Percentiles rank a stretch among this genome's conserved stretches.
phyloP scores from a whole-genome alignment of 192 early-diverging fungal genomes.

The Gryganskiella cystojenkinii region DNA sequence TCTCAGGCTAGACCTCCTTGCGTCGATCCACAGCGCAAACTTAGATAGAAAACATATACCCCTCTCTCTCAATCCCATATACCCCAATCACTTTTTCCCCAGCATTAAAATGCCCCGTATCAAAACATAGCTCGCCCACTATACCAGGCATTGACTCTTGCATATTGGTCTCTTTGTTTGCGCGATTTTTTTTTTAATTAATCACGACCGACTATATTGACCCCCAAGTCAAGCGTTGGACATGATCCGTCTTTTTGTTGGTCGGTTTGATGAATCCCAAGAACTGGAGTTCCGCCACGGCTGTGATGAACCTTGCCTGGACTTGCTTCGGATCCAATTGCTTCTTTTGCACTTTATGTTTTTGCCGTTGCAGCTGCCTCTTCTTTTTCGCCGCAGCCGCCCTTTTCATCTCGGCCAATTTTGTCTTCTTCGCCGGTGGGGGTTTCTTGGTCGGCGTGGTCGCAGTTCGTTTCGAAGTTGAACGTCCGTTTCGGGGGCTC shows the following conservation, averaged over 20 bases:
- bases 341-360: not conserved
- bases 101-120: too few relatives aligned
- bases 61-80: too few relatives aligned
- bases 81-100: too few relatives aligned
- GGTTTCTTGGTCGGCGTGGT: not conserved
- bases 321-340: constrained; percentile 42
- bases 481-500: too few relatives aligned
- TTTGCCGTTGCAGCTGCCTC: not conserved
- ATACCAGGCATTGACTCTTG: too few relatives aligned
- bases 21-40: too few relatives aligned
- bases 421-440: not conserved
- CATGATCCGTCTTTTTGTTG: constrained; percentile 93
- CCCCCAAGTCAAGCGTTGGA: constrained; percentile 85
- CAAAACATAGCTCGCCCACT: too few relatives aligned
- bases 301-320: constrained; percentile 84
- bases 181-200: not conserved
- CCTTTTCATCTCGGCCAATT: constrained; percentile 3
- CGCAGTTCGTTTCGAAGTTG: too few relatives aligned
- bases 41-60: too few relatives aligned
- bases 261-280: constrained; percentile 93
- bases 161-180: too few relatives aligned
- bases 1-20: too few relatives aligned
- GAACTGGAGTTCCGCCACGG: constrained; percentile 87
- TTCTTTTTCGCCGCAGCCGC: not conserved
- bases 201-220: constrained; percentile 31